Percentiles rank a stretch among this genome's conserved stretches.
phyloP scores from a whole-genome alignment of 208 protist genomes.

The Crithidia mellificae region DNA sequence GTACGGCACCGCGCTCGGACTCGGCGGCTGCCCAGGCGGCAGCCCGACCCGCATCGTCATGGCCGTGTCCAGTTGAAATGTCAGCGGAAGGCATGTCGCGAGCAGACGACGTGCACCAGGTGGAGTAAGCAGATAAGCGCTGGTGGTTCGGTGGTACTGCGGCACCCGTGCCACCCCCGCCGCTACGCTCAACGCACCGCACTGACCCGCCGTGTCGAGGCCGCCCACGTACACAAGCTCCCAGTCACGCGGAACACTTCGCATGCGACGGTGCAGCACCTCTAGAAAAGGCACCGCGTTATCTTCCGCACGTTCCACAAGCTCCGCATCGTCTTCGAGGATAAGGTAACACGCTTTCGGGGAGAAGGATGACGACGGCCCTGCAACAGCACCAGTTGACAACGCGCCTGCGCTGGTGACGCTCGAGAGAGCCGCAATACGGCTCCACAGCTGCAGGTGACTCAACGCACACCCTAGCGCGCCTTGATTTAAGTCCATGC shows the following conservation, averaged over 20 bases:
- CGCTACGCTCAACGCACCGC: constrained; percentile 22
- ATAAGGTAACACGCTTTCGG: constrained; percentile 35
- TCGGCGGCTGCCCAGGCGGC: not conserved
- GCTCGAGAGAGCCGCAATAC: constrained; percentile 45
- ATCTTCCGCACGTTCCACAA: constrained; percentile 17
- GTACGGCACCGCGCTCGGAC: constrained; percentile 27
- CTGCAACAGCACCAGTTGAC: not conserved
- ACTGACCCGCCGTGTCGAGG: constrained; percentile 73
- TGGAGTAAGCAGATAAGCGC: constrained; percentile 72
- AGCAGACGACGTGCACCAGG: constrained; percentile 63
- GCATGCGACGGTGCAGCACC: constrained; percentile 30
- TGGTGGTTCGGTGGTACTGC: constrained; percentile 86
- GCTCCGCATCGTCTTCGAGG: constrained; percentile 63
- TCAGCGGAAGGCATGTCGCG: constrained; percentile 63
- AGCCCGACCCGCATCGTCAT: constrained; percentile 72
- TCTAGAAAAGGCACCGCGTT: constrained; percentile 27
- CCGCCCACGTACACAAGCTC: constrained; percentile 84
- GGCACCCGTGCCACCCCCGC: constrained; percentile 68
- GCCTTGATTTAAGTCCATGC: constrained; percentile 80
- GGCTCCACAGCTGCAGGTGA: constrained; percentile 70
- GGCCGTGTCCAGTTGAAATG: constrained; percentile 83
- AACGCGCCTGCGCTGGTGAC: not conserved
- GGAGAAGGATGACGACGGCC: not conserved
- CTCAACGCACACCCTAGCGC: constrained; percentile 86
- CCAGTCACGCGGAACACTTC: constrained; percentile 63